Evolutionary conservation across 1,284 basidiomycete species (phyloP).

Genomic region (Malassezia vespertilionis): DNA sequence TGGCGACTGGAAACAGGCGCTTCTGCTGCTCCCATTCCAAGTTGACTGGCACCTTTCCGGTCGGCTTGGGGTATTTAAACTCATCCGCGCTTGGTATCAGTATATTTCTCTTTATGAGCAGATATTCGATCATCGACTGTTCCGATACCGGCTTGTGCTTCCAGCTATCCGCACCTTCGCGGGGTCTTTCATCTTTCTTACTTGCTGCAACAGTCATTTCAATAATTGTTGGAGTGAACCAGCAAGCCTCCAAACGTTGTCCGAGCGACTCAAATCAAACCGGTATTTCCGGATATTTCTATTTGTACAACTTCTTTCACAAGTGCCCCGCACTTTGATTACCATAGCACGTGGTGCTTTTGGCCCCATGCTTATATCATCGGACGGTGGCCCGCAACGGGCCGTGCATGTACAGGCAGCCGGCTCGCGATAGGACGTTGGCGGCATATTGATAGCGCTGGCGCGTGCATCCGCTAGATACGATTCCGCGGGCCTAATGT

Average conservation of each 20-base stretch:
- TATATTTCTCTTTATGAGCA: neutral
- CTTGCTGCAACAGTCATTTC: neutral
- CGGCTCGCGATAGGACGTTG: too few relatives aligned
- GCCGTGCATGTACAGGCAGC: too few relatives aligned
- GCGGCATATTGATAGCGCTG: too few relatives aligned
- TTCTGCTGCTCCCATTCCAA: slow-evolving; percentile 22
- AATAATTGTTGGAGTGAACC: neutral
- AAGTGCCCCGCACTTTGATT: too few relatives aligned
- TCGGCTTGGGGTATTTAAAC: neutral
- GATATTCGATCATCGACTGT: neutral
- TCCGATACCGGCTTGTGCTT: neutral
- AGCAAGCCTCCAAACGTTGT: neutral
- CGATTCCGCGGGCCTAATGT: too few relatives aligned
- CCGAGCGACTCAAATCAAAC: neutral
- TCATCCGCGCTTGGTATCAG: neutral
- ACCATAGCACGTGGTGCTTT: too few relatives aligned
- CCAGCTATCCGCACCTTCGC: neutral
- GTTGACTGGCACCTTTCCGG: slow-evolving; percentile 21
- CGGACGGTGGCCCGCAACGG: too few relatives aligned
- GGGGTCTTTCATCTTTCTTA: neutral
- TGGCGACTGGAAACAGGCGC: slow-evolving; percentile 21
- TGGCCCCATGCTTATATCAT: too few relatives aligned
- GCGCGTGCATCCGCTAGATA: too few relatives aligned
- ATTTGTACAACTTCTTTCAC: neutral
- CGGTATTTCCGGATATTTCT: neutral